Evolutionary conservation across 192 early-diverging fungal genomes (phyloP).

Genomic region (Coemansia sp.): DNA sequence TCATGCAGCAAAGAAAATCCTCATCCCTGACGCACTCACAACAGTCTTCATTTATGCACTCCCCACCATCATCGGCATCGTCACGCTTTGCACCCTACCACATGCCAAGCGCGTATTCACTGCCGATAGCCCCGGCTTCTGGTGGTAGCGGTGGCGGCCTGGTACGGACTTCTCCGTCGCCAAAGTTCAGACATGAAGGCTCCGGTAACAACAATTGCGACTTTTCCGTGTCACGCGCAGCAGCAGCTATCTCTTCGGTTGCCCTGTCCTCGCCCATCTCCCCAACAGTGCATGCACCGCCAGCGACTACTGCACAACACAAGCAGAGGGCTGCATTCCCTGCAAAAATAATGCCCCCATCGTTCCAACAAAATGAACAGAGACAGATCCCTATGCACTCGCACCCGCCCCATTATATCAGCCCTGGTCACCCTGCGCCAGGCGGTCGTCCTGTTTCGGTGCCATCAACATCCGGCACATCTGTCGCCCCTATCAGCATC

Average conservation of each 20-base stretch:
- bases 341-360: not conserved
- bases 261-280: constrained; percentile 8
- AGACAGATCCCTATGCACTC: not conserved
- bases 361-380: not conserved
- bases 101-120: constrained; percentile 24
- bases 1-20: constrained; percentile 13
- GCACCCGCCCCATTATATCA: not conserved
- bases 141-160: not conserved
- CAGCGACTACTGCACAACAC: not conserved
- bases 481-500: constrained; percentile 1
- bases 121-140: constrained; percentile 10
- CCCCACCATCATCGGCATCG: constrained; percentile 26
- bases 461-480: not conserved
- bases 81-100: constrained; percentile 51
- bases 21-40: constrained; percentile 2
- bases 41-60: constrained; percentile 49
- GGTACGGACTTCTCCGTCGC: constrained; percentile 1
- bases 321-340: constrained; percentile 1
- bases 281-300: not conserved
- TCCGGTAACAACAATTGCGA: constrained; percentile 23
- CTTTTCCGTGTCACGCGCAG: constrained; percentile 13
- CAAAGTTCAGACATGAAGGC: constrained; percentile 4
- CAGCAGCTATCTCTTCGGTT: constrained; percentile 4
- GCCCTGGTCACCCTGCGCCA: not conserved
- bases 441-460: not conserved